Base-by-base conservation (phyloP, 495 filamentous ascomycete genomes). In the Thermochaetoides thermophila region DNA sequence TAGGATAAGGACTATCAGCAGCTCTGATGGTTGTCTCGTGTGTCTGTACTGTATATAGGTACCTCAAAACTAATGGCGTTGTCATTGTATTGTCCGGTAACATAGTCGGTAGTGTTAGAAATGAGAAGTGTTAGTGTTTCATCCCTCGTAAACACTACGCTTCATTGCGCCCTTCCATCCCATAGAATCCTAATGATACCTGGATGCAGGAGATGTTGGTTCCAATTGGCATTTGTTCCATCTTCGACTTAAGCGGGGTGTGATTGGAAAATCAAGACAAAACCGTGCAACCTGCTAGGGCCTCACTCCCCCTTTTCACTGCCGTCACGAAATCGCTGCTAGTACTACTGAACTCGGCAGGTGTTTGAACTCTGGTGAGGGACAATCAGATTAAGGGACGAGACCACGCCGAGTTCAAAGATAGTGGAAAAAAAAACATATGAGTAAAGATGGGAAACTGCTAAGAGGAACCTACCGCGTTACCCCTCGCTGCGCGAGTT, bases 401-500 rank as follows among this genome's bases (percentile, higher is more conserved):
- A 13, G 6, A 6, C 11, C 6, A 6, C 6, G 7, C 27, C 9
- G 5, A 13, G 6, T 24, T 24, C 6, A 6, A 24, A 24, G 21
- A 6, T 7, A 1, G 4, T 12, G 22, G 10, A 12, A 23, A 17
- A 18, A 2, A 10, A 17, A 24, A 30, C 8, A 30, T 5, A 14
- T 13, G 5, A 38, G n/a, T 20, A 33, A 16, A 32, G 16, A 20
- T 22, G 16, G 16, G 5, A 17, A n/a, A n/a, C n/a, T n/a, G n/a
- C n/a, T n/a, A 12, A 9, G 10, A 32, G 31, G 12, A 12, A 42
- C 53, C 18, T 40, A 59, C 55, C 11, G 62, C 62, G 41, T 60
- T 60, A 3, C 46, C 39, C 21, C 52, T 64, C 0, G 62, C 62
- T 17, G 59, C 49, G 47, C 53, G 56, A 18, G 63, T 66, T 0